Base-by-base conservation (phyloP, 208 protist genomes). In the Trypanosoma scelopori region DNA sequence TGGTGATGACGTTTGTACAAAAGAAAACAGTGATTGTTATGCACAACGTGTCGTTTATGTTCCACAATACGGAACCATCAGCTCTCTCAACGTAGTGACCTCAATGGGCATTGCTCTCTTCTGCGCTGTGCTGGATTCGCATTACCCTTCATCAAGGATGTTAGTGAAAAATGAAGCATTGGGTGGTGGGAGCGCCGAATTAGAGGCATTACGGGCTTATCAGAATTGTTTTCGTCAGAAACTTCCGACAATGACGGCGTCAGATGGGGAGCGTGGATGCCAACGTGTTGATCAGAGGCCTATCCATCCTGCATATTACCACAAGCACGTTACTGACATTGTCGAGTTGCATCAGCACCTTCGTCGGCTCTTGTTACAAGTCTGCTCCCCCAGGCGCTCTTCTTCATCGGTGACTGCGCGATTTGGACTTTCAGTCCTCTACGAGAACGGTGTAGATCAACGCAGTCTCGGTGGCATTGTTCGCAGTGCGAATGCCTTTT, bases 51-150 rank as follows among this genome's bases (percentile, higher is more conserved):
- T 96, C 27, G 35, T 96, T 12, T 96, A 93, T 62, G 62, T 96
- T 30, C 91, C 91, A 16, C 91, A 96, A 71, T 93, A 91, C 65
- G 91, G 91, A 65, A 94, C 88, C 13, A 96, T 91, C 41, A 94
- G 87, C 66, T 96, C 91, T 3, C 75, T 96, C 37, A 96, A 96
- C 59, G 88, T 93, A 0, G 91, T 94, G 42, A 91, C 88, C 11
- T 89, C 86, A 0, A 67, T 93, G n/a, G 91, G 88, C 9, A 90
- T 96, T 50, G 83, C 79, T 0, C 68, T 94, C 3, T 95, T 95
- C 61, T 92, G 92, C 73, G 80, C 78, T 41, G 79, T 76, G 46
- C 39, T 95, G 13, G 90, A 95, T 49, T 35, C 16, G 3, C 50
- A 77, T 41, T 89, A 56, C 48, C 90, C 90, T 20, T 12, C 28